Evolutionary conservation across 169 alveolate genomes (phyloP), one percentile per base, ranked within the genome.

Genomic region (Theileria equi): DNA sequence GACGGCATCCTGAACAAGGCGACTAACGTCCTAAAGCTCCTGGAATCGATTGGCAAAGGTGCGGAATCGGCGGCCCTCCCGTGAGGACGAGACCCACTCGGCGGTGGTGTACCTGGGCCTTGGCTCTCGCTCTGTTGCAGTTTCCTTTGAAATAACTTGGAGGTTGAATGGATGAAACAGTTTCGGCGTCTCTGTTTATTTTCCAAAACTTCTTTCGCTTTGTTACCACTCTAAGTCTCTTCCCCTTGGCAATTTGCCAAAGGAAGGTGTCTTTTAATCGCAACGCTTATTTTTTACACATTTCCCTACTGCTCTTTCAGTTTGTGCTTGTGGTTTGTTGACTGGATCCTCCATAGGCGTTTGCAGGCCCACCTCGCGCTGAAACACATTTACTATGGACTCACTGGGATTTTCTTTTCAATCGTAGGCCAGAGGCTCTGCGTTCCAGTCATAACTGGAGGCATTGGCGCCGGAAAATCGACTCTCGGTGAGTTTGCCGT

Each of bases 1-100:
- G 88, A 89, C 60, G 98, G 98, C 17, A 91, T 89, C 25, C 90
- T 94, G 83, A 89, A 91, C 61, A 84, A 76, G 49, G 95, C 94
- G 35, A 67, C 64, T 11, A 68, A 63, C 31, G 73, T 85, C 21
- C 44, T 74, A 41, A 82, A 85, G 53, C 69, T 85, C 31, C 48
- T 85, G 32, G 82, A 62, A 28, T 76, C 84, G 34, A 64, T 66
- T 35, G 67, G 62, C 21, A 17, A 5, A 6, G 26, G 3, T 5
- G 49, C 21, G 28, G 5, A 25, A 52, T 44, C 19, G n/a, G n/a
- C n/a, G n/a, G n/a, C n/a, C n/a, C n/a, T n/a, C n/a, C n/a, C n/a
- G n/a, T n/a, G n/a, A n/a, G n/a, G n/a, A n/a, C n/a, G n/a, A n/a
- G n/a, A n/a, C n/a, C n/a, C n/a, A n/a, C n/a, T n/a, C n/a, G n/a